A percentile compares a stretch with the other conserved stretches of the same genome.
phyloP scores from a whole-genome alignment of 208 protist genomes.

The Leishmania tarentolae region DNA sequence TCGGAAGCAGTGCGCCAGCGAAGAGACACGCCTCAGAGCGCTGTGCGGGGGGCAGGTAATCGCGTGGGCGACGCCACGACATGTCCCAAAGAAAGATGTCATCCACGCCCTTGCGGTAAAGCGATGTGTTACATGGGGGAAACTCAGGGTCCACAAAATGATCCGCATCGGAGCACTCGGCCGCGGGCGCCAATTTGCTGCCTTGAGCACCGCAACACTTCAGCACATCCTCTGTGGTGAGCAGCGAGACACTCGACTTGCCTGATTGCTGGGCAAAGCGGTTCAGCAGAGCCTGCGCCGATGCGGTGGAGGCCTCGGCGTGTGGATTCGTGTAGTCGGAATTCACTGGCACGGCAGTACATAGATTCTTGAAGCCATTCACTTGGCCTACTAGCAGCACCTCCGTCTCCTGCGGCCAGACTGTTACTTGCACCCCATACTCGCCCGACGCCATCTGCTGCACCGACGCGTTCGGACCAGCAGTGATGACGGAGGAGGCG shows the following conservation, averaged over 20 bases:
- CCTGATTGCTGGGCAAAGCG: constrained; percentile 24
- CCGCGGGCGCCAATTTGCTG: constrained; percentile 10
- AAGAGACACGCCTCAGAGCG: constrained; percentile 35
- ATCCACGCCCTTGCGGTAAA: constrained; percentile 46
- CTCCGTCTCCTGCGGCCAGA: constrained; percentile 62
- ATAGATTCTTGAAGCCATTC: constrained; percentile 42
- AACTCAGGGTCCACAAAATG: constrained; percentile 54
- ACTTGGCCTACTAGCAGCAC: constrained; percentile 42
- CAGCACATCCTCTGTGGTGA: constrained; percentile 28
- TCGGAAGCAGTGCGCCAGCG: constrained; percentile 40
- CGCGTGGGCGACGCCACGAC: constrained; percentile 34
- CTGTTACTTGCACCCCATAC: constrained; percentile 26
- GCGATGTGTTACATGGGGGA: constrained; percentile 26
- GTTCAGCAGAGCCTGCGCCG: constrained; percentile 28
- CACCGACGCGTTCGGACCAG: constrained; percentile 28
- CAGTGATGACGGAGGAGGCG: constrained; percentile 26
- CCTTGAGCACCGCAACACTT: background rate
- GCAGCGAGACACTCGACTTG: constrained; percentile 17
- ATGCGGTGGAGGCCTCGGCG: constrained; percentile 30
- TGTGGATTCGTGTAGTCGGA: constrained; percentile 33
- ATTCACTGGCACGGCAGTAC: constrained; percentile 29
- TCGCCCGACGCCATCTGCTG: constrained; percentile 20
- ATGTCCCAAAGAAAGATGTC: constrained; percentile 39
- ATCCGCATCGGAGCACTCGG: constrained; percentile 18
- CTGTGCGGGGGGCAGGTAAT: constrained; percentile 36